These are phyloP conservation scores for Yarrowia yakushimensis DNA, from an alignment of 805 yeast genomes.

Conservation along the genomic window DNA sequence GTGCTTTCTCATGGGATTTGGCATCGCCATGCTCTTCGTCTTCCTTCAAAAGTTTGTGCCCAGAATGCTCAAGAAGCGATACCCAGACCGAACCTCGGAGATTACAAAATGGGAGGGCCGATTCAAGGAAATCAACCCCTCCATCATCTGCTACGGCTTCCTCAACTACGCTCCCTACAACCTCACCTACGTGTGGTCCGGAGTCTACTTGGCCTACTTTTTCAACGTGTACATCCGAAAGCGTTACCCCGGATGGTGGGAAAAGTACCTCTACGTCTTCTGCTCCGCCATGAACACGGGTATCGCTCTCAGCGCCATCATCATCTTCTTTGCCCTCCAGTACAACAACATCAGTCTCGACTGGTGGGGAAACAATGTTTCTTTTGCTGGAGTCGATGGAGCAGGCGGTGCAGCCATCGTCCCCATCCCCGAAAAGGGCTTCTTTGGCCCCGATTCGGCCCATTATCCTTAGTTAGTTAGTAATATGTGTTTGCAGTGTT, in stretches of 20 bases:
- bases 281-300: constrained; percentile 50
- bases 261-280: constrained; percentile 49
- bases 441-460: constrained; percentile 27
- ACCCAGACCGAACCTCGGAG: background rate
- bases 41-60: background rate
- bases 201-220: constrained; percentile 41
- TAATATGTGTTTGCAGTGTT: background rate
- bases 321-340: constrained; percentile 45
- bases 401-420: background rate
- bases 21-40: constrained; percentile 30
- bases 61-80: constrained; percentile 28
- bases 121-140: constrained; percentile 10
- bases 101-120: background rate
- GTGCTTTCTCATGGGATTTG: constrained; percentile 30
- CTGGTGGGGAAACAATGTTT: constrained; percentile 55
- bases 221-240: constrained; percentile 46
- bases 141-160: constrained; percentile 29
- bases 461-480: constrained; percentile 25
- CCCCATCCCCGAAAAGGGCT: background rate
- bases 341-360: constrained; percentile 37
- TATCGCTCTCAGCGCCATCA: constrained; percentile 47
- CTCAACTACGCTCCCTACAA: constrained; percentile 43
- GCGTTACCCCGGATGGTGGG: constrained; percentile 48
- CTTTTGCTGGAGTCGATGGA: constrained; percentile 1
- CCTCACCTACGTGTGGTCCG: constrained; percentile 43